Conservation (phyloP, 352 stramenopile genomes). For the Pythium phragmiticola region DNA sequence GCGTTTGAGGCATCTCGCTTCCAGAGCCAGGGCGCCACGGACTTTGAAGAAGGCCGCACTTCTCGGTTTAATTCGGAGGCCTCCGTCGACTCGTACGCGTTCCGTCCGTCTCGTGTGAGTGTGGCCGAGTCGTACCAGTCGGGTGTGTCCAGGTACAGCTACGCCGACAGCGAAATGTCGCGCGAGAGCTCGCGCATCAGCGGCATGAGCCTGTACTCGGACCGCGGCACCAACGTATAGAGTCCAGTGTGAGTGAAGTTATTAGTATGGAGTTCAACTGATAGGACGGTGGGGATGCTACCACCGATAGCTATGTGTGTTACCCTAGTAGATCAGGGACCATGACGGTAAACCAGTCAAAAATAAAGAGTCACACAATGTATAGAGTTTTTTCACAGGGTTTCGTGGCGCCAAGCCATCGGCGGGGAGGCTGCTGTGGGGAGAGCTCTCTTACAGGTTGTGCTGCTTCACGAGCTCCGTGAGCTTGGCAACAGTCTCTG, state of each 20-base stretch:
- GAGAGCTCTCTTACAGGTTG: slow-evolving; percentile 45
- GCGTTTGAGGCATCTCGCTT: slow-evolving; percentile 18
- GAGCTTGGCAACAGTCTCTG: slow-evolving; percentile 64
- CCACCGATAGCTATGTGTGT: too few relatives aligned
- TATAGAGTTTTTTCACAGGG: too few relatives aligned
- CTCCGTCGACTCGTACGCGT: slow-evolving; percentile 73
- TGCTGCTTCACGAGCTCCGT: slow-evolving; percentile 65
- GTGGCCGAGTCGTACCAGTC: slow-evolving; percentile 66
- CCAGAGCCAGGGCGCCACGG: slow-evolving; percentile 22
- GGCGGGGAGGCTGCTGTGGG: too few relatives aligned
- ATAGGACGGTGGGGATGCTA: too few relatives aligned
- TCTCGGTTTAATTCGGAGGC: slow-evolving; percentile 56
- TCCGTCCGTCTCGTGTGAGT: slow-evolving; percentile 49
- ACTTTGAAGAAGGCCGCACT: slow-evolving; percentile 38
- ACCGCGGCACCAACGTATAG: slow-evolving; percentile 25
- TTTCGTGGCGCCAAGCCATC: too few relatives aligned
- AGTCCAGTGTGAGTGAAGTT: neutral
- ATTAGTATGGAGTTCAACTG: slow-evolving; percentile 7
- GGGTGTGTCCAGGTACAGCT: slow-evolving; percentile 53
- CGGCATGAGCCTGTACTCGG: slow-evolving; percentile 36
- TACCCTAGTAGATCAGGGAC: neutral
- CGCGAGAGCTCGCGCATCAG: slow-evolving; percentile 65
- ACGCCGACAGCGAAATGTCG: slow-evolving; percentile 18
- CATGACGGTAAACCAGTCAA: slow-evolving; percentile 2
- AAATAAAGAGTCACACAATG: neutral